Evolutionary conservation across 352 stramenopile species (phyloP).

Genomic region (Thalassiosira livingstoniorum): DNA sequence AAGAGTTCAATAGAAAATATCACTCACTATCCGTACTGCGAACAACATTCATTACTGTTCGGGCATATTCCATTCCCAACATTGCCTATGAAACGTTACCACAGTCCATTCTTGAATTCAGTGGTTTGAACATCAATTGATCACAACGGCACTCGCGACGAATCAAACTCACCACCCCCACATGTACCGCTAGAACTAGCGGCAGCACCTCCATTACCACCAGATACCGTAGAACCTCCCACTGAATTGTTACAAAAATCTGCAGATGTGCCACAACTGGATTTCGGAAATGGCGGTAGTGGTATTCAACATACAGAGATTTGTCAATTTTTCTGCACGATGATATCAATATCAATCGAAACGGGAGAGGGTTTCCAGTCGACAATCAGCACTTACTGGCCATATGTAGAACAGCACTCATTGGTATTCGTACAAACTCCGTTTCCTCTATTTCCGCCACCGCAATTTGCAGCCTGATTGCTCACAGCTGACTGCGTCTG

Average conservation of each 20-base stretch:
- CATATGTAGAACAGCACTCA: constrained; percentile 35
- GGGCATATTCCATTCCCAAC: constrained; percentile 37
- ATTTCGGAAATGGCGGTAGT: neutral
- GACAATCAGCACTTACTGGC: constrained; percentile 16
- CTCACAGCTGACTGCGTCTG: neutral
- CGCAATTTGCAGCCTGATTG: constrained; percentile 12
- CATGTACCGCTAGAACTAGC: constrained; percentile 11
- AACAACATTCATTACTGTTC: constrained; percentile 36
- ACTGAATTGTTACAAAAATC: neutral
- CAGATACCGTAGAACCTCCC: neutral
- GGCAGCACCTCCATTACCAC: neutral
- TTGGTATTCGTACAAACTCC: constrained; percentile 26
- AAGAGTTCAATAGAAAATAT: too few species aligned
- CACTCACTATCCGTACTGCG: constrained; percentile 21
- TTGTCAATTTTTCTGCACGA: too few species aligned
- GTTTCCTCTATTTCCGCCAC: constrained; percentile 22
- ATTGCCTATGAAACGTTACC: neutral
- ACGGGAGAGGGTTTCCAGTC: too few species aligned
- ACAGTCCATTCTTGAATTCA: too few species aligned
- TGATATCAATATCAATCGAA: too few species aligned
- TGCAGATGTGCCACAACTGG: constrained; percentile 10
- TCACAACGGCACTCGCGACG: too few species aligned
- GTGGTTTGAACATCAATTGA: neutral
- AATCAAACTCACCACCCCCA: constrained; percentile 6
- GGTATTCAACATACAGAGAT: neutral